Percentiles rank a stretch among this genome's conserved stretches.
phyloP scores from a whole-genome alignment of 495 filamentous ascomycete genomes.

The Xylaria acuta region DNA sequence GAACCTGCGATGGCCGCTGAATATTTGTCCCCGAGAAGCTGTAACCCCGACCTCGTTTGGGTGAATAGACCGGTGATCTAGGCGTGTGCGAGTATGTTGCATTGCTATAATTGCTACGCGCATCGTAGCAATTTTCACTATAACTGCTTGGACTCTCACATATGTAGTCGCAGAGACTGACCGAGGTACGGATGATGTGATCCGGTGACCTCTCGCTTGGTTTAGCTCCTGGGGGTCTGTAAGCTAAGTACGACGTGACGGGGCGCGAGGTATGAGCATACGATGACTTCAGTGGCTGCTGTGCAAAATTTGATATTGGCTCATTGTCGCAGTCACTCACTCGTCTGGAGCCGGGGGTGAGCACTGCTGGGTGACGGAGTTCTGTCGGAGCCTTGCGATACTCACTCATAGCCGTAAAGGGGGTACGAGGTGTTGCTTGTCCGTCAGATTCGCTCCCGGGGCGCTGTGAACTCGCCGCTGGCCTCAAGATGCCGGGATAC shows the following conservation, averaged over 20 bases:
- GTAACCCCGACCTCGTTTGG: background rate
- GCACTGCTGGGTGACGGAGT: background rate
- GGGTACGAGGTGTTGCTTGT: too few relatives aligned
- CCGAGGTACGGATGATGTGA: background rate
- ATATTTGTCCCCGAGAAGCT: background rate
- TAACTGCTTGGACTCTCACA: background rate
- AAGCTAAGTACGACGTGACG: background rate
- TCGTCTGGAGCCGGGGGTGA: background rate
- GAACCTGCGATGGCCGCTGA: background rate
- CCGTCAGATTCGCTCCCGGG: too few relatives aligned
- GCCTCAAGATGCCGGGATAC: background rate
- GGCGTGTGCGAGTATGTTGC: background rate
- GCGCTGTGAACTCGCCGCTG: background rate
- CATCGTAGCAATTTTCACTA: background rate
- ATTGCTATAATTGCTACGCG: background rate
- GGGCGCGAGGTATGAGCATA: slow-evolving; percentile 23
- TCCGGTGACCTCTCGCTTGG: too few relatives aligned
- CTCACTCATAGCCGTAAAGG: background rate
- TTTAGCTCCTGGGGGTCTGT: background rate
- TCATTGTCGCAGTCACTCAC: background rate
- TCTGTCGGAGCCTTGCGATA: background rate
- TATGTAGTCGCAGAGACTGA: too few relatives aligned
- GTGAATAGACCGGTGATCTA: background rate
- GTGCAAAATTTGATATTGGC: background rate
- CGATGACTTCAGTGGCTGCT: slow-evolving; percentile 7